Percentiles rank a stretch among this genome's conserved stretches.
phyloP scores from a whole-genome alignment of 805 yeast species.

The Wickerhamomyces silvicola region DNA sequence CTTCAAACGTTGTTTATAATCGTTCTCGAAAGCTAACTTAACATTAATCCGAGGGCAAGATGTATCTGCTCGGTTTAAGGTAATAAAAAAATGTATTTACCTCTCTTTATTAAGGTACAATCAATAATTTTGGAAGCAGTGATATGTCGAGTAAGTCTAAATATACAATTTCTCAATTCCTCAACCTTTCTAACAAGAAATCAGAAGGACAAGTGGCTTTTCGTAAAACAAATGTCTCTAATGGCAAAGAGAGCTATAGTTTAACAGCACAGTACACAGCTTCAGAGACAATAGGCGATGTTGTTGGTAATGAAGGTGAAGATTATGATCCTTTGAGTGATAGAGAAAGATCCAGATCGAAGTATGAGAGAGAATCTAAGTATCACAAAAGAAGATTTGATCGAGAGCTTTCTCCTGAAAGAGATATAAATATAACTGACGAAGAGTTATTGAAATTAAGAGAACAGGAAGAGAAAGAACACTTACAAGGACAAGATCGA shows the following conservation, averaged over 20 bases:
- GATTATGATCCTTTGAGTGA: conserved; percentile 26
- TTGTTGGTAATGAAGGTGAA: conserved; percentile 7
- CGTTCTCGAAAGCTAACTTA: no score
- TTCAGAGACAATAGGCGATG: conserved; percentile 24
- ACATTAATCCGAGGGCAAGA: no score
- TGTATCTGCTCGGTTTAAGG: no score
- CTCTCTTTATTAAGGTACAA: no score
- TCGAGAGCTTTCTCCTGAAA: conserved; percentile 23
- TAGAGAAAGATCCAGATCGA: conserved; percentile 20
- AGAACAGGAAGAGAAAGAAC: conserved; percentile 34
- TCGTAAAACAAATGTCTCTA: conserved; percentile 4
- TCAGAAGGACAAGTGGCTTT: not conserved
- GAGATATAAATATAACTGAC: conserved; percentile 30
- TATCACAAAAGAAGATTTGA: conserved; percentile 39
- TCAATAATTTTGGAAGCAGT: no score
- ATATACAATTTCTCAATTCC: no score
- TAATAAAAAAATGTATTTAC: no score
- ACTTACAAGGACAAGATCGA: conserved; percentile 16
- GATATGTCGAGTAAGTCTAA: conserved; percentile 7
- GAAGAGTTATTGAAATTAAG: conserved; percentile 36
- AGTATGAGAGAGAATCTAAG: conserved; percentile 34
- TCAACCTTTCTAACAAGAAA: no score
- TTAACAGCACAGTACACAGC: conserved; percentile 36
- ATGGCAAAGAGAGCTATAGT: conserved; percentile 8
- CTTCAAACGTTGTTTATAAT: no score